Percentiles rank a stretch among this genome's conserved stretches.
Conservation (phyloP, 371 early-diverging fungal genomes). For the Mucor ambiguus region DNA sequence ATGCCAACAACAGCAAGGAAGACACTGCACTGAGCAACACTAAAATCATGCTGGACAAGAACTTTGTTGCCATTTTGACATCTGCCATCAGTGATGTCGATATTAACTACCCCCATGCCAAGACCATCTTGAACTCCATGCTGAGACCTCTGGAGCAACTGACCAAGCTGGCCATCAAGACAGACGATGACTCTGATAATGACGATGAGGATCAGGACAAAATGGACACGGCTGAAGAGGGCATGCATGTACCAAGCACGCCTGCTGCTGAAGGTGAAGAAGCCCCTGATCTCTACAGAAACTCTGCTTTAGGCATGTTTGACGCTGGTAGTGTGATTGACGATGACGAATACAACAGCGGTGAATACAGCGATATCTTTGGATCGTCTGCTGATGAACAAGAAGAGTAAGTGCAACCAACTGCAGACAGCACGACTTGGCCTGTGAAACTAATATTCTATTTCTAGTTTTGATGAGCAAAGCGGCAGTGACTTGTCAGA, state of each 20-base stretch:
- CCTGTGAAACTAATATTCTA: not conserved
- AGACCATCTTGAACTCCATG: conserved; percentile 71
- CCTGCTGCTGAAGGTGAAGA: conserved; percentile 47
- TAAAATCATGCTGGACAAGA: conserved; percentile 89
- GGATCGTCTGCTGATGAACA: conserved; percentile 61
- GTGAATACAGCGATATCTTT: conserved; percentile 57
- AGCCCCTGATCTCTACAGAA: conserved; percentile 85
- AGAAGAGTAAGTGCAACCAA: conserved; percentile 51
- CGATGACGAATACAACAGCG: conserved; percentile 54
- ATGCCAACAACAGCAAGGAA: conserved; percentile 38
- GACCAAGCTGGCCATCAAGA: conserved; percentile 85
- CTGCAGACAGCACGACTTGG: too few relatives aligned
- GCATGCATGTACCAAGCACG: conserved; percentile 27
- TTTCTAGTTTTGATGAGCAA: conserved; percentile 67
- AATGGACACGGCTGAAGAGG: conserved; percentile 35
- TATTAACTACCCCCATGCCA: conserved; percentile 85
- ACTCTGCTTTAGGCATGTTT: conserved; percentile 89
- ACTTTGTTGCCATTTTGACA: conserved; percentile 81
- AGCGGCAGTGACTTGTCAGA: conserved; percentile 75
- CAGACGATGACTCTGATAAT: conserved; percentile 58
- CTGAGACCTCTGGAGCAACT: conserved; percentile 88
- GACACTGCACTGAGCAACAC: conserved; percentile 67
- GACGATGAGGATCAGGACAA: conserved; percentile 40
- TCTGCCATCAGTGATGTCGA: conserved; percentile 85
- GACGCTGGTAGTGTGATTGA: conserved; percentile 68